Evolutionary conservation across 805 yeast genomes (phyloP).

Genomic region (Candida hungchunana): DNA sequence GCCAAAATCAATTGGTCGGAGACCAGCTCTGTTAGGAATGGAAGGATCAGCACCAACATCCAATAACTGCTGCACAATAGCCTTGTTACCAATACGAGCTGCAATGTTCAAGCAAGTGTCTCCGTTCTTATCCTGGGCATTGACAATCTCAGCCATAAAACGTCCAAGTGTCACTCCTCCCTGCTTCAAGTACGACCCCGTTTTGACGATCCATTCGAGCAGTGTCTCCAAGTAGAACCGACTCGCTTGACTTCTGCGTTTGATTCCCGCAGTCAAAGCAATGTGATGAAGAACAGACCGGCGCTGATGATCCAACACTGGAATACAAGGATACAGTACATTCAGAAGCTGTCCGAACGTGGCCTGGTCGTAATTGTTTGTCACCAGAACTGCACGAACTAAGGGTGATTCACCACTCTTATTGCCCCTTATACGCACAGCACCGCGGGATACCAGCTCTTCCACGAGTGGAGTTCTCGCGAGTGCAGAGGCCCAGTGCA

Average conservation of each 20-base stretch:
- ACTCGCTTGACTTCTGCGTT: conserved; percentile 67
- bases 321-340: conserved; percentile 69
- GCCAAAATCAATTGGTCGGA: conserved; percentile 85
- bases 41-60: conserved; percentile 85
- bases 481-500: conserved; percentile 94
- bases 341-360: conserved; percentile 69
- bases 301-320: conserved; percentile 60
- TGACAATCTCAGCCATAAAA: conserved; percentile 68
- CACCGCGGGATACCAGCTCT: conserved; percentile 61
- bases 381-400: conserved; percentile 77
- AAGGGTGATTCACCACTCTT: conserved; percentile 84
- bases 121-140: conserved; percentile 89
- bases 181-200: conserved; percentile 42
- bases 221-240: conserved; percentile 69
- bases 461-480: conserved; percentile 71
- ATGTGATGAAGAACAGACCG: conserved; percentile 87
- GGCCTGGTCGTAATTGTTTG: conserved; percentile 75
- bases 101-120: conserved; percentile 94
- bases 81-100: conserved; percentile 79
- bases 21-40: conserved; percentile 78
- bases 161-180: conserved; percentile 47
- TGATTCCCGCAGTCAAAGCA: conserved; percentile 71
- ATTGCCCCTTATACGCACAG: conserved; percentile 71
- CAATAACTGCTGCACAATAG: conserved; percentile 73
- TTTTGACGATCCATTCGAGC: conserved; percentile 71